Conservation (phyloP, 768 basidiomycete species). For the Sporobolomyces phaffii region DNA sequence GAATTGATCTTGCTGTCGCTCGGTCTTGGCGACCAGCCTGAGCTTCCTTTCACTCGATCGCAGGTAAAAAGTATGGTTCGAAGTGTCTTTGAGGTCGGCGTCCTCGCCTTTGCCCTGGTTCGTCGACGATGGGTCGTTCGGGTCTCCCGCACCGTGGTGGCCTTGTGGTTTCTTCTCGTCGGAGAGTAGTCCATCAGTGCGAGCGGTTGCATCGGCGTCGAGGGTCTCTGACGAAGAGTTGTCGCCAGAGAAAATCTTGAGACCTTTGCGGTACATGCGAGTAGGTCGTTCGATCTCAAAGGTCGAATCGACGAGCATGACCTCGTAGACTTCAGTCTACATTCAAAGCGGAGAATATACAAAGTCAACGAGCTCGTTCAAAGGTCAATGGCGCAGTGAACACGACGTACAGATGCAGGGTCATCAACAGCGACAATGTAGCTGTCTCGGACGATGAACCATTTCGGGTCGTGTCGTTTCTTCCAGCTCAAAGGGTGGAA, state of each 20-base stretch:
- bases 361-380: neutral
- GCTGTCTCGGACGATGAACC: constrained; percentile 89
- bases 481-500: constrained; percentile 49
- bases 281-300: constrained; percentile 86
- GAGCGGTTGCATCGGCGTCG: neutral
- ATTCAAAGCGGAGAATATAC: neutral
- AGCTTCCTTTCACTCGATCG: constrained; percentile 82
- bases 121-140: constrained; percentile 45
- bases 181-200: constrained; percentile 9
- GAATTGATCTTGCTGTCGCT: constrained; percentile 97
- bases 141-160: constrained; percentile 62
- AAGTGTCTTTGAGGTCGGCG: constrained; percentile 59
- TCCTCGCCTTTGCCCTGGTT: constrained; percentile 46
- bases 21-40: constrained; percentile 78
- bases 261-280: constrained; percentile 77
- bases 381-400: too few relatives aligned
- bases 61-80: constrained; percentile 90
- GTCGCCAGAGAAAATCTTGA: constrained; percentile 57
- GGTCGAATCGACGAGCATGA: constrained; percentile 82
- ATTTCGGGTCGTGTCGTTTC: constrained; percentile 58
- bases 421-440: constrained; percentile 82
- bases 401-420: constrained; percentile 83
- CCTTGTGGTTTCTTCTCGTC: constrained; percentile 15
- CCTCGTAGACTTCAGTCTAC: constrained; percentile 81
- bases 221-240: constrained; percentile 9